Base-by-base conservation (phyloP, 2,329 filamentous ascomycete species). In the Phaeosphaeriaceae sp. region DNA sequence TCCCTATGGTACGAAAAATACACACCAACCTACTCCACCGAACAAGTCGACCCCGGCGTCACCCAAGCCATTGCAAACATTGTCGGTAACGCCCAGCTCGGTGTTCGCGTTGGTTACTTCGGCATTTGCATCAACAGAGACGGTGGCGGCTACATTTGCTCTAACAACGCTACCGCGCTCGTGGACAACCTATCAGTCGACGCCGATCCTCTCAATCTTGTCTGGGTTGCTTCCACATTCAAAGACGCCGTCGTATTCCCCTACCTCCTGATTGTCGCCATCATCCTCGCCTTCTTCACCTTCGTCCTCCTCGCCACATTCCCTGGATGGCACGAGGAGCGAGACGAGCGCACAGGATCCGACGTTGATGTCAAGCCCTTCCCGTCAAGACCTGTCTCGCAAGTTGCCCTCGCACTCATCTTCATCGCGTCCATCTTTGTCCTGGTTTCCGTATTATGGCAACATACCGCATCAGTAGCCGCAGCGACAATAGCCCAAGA, bases 171-270 rank as follows among this genome's bases (percentile, higher is more conserved):
- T 16, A 97, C 93, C 2, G 87, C 92, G 2, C 82, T 99, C 39
- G 93, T 94, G 30, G 89, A 94, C 73, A 88, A 96, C 76, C 84
- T 97, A 35, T 87, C 84, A 16, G 85, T 96, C 34, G 92, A 97
- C 68, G 90, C 97, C 75, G 94, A 99, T 77, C 94, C 94, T 32
- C 81, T 99, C 68, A 99, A 99, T 74, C 79, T 99, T 67, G 92
- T 99, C 66, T 99, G 93, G 94, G 85, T 99, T 46, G 93, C 94
- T 18, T 87, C 88, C 63, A 96, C 96, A 60, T 99, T 99, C 79
- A 97, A 97, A 76, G 92, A 97, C 74, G 93, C 92, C 77, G 94
- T 99, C 72, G 93, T 99, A 36, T 99, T 99, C 72, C 94, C 94
- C 8, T 99, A 97, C 70, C 79, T 99, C 16, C 87, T 99, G 89